These are phyloP conservation scores for Pterulicium gracile DNA, from an alignment of 1,284 basidiomycete species.

Conservation along the genomic window DNA sequence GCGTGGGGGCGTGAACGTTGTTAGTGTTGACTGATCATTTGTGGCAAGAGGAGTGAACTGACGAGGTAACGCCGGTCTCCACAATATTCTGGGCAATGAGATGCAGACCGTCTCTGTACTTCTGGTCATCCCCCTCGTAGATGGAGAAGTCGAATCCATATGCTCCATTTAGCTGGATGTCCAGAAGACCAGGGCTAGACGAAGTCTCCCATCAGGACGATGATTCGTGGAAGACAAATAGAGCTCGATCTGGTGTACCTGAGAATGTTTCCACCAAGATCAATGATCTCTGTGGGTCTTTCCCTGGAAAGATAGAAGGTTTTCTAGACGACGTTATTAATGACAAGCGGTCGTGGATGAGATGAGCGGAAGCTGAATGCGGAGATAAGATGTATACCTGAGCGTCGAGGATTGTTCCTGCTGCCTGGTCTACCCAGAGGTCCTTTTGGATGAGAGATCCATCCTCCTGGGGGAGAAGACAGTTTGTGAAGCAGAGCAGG, in stretches of 20 bases:
- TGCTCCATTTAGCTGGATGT: constrained; percentile 81
- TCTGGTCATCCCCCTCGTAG: constrained; percentile 57
- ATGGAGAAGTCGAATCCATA: constrained; percentile 88
- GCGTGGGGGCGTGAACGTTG: constrained; percentile 18
- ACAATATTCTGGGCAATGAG: constrained; percentile 65
- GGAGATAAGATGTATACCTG: constrained; percentile 52
- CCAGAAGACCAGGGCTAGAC: constrained; percentile 62
- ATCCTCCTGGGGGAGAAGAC: constrained; percentile 65
- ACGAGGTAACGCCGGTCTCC: constrained; percentile 84
- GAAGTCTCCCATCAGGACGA: constrained; percentile 1
- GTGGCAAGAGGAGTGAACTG: constrained; percentile 21
- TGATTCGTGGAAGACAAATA: background rate
- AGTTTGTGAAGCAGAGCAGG: constrained; percentile 79
- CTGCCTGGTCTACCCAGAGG: constrained; percentile 65
- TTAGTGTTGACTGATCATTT: constrained; percentile 1
- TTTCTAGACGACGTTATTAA: constrained; percentile 24
- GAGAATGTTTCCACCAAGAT: constrained; percentile 64
- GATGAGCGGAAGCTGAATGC: constrained; percentile 1
- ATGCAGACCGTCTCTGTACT: constrained; percentile 61
- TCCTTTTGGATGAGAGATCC: constrained; percentile 60
- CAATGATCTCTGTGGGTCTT: constrained; percentile 50
- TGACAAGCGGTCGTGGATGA: background rate
- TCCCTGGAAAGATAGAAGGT: constrained; percentile 57
- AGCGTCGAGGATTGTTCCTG: constrained; percentile 61
- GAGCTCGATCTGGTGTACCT: constrained; percentile 30